Evolutionary conservation across 257 asterid species (phyloP).

Genomic region (Jaltomata sinuosa): DNA sequence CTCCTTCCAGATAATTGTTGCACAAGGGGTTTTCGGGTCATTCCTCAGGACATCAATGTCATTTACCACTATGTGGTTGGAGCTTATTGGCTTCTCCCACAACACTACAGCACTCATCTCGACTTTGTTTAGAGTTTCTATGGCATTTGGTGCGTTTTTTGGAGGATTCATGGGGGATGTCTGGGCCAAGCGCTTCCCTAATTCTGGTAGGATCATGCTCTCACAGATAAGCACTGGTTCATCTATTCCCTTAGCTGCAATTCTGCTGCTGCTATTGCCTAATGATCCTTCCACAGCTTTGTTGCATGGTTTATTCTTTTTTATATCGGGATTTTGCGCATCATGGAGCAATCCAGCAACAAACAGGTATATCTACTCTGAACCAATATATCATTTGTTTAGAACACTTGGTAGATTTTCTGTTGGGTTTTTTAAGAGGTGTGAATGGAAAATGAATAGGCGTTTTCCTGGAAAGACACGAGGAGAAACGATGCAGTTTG

Average conservation of each 20-base stretch:
- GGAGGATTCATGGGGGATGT: conserved; percentile 80
- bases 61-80: conserved; percentile 3
- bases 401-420: no score
- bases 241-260: conserved; percentile 70
- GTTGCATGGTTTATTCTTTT: conserved; percentile 56
- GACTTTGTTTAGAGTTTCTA: conserved; percentile 50
- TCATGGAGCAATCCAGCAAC: conserved; percentile 87
- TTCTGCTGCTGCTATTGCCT: conserved; percentile 58
- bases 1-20: not conserved
- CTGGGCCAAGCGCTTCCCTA: conserved; percentile 50
- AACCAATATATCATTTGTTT: not conserved
- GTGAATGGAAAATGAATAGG: no score
- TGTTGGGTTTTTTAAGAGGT: no score
- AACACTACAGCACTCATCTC: conserved; percentile 45
- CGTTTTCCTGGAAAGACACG: no score
- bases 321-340: conserved; percentile 49
- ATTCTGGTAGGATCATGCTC: conserved; percentile 61
- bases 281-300: conserved; percentile 47
- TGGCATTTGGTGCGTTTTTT: conserved; percentile 55
- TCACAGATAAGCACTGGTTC: conserved; percentile 84
- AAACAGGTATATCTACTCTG: conserved; percentile 48
- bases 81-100: conserved; percentile 31
- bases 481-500: no score
- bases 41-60: conserved; percentile 5
- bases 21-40: not conserved